Base-by-base conservation (phyloP, 305 asterid genomes). In the Lippia alba region DNA sequence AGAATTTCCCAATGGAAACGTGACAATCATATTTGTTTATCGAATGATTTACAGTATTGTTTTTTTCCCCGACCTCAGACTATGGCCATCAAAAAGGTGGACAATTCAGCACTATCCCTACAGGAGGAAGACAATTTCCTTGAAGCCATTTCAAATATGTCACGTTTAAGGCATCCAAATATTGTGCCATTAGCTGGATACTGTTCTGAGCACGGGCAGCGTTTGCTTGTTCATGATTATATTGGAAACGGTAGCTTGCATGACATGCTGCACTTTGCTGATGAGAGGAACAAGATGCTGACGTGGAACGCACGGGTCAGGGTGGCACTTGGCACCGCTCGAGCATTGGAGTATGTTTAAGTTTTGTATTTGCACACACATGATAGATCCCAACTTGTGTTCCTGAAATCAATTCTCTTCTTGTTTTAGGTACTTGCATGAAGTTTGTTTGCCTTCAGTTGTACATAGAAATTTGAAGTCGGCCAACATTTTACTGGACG, bases 241-340 rank as follows among this genome's bases (percentile, higher is more conserved):
- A 71, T 90, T 36, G 89, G 91, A 71, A 89, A 86, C 57, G 90
- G 96, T 62, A 90, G 92, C 85, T 82, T 94, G 81, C 96, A 94
- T 74, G 99, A 94, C 71, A 86, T 86, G 92, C 83, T 94, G 75
- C 98, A 94, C 86, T 89, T 83, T 78, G 89, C 91, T 58, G 94
- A 90, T 74, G 98, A 94, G 75, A 86, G 93, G 81, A 88, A 85
- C 81, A 83, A 75, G 76, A 49, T 86, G 92, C 85, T 94, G 71
- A 91, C 98, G 17, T 92, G 98, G 99, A 94, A 92, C 65, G 96
- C 96, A 58, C 95, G 99, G 24, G 94, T 94, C 72, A 87, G 89
- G 86, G 92, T 92, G 61, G 96, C 98, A 55, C 98, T 92, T 75
- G 98, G 98, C 80, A 87, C 96, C 56, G 98, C 99, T 76, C 84